Evolutionary conservation across 1,284 basidiomycete genomes (phyloP).

Genomic region (Anthracocystis walkeri): DNA sequence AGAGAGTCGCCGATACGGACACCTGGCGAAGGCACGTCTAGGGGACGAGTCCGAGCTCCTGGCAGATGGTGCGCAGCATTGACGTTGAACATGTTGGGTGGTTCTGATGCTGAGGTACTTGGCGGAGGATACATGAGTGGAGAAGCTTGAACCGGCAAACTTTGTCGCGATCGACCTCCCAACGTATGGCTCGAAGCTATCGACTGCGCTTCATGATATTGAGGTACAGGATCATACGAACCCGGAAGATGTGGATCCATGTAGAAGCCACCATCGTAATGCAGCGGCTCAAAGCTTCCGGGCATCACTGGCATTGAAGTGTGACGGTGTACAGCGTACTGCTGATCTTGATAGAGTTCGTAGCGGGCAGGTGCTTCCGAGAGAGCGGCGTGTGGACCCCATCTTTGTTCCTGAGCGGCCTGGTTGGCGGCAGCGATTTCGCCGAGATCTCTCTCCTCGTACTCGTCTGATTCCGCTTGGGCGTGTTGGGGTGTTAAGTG

Average conservation of each 20-base stretch:
- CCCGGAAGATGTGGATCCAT: constrained; percentile 25
- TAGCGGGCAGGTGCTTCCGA: constrained; percentile 38
- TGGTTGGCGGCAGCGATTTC: constrained; percentile 49
- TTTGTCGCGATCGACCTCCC: constrained; percentile 30
- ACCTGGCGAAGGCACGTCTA: constrained; percentile 18
- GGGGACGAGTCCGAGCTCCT: constrained; percentile 13
- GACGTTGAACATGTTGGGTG: constrained; percentile 50
- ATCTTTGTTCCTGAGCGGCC: constrained; percentile 41
- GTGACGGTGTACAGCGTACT: constrained; percentile 4
- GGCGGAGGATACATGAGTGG: constrained; percentile 29
- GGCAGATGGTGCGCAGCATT: constrained; percentile 52
- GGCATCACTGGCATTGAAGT: constrained; percentile 29
- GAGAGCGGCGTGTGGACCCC: constrained; percentile 39
- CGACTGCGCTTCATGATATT: constrained; percentile 22
- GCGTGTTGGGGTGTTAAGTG: constrained; percentile 15
- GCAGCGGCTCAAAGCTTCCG: constrained; percentile 12
- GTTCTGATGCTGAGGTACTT: constrained; percentile 37
- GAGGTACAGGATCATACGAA: constrained; percentile 15
- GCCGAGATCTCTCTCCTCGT: constrained; percentile 48
- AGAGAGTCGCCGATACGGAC: constrained; percentile 40
- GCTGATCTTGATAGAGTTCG: constrained; percentile 27
- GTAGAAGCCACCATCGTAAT: constrained; percentile 44
- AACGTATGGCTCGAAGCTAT: constrained; percentile 31
- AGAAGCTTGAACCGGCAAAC: constrained; percentile 34
- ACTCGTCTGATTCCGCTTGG: constrained; percentile 44